phyloP scores from a whole-genome alignment of 2,329 filamentous ascomycete species.

The Metarhizium robertsii region DNA sequence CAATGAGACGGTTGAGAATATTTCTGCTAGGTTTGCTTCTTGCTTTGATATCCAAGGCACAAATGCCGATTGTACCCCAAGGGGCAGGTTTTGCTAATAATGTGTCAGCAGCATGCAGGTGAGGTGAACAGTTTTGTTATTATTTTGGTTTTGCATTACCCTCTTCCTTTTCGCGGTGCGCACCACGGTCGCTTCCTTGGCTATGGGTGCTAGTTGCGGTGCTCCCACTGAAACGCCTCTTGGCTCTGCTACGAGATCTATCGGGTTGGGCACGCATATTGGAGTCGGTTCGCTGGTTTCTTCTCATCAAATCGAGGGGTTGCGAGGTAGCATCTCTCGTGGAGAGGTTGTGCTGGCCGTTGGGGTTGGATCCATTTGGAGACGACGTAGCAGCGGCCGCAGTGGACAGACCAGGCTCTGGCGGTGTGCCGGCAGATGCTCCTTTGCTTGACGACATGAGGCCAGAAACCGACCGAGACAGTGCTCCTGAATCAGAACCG shows the following conservation, averaged over 20 bases:
- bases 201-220: constrained; percentile 76
- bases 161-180: constrained; percentile 49
- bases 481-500: constrained; percentile 38
- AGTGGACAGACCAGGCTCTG: constrained; percentile 41
- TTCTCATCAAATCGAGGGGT: constrained; percentile 36
- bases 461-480: constrained; percentile 33
- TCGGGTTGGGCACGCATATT: constrained; percentile 37
- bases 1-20: constrained; percentile 85
- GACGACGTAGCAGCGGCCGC: constrained; percentile 46
- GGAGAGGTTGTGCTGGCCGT: constrained; percentile 36
- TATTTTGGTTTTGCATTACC: constrained; percentile 14
- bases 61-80: constrained; percentile 75
- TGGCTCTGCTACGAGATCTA: constrained; percentile 57
- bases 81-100: constrained; percentile 44
- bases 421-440: constrained; percentile 29
- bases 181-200: constrained; percentile 59
- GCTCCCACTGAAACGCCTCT: constrained; percentile 72
- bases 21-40: constrained; percentile 95
- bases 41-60: constrained; percentile 90
- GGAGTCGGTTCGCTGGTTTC: constrained; percentile 28
- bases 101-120: constrained; percentile 19
- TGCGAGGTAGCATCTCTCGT: constrained; percentile 31
- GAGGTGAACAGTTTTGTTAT: not conserved
- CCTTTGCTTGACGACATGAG: constrained; percentile 38
- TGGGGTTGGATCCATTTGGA: constrained; percentile 24